Evolutionary conservation across 2,329 filamentous ascomycete species (phyloP).

Genomic region (Hymenoscyphus occultus): DNA sequence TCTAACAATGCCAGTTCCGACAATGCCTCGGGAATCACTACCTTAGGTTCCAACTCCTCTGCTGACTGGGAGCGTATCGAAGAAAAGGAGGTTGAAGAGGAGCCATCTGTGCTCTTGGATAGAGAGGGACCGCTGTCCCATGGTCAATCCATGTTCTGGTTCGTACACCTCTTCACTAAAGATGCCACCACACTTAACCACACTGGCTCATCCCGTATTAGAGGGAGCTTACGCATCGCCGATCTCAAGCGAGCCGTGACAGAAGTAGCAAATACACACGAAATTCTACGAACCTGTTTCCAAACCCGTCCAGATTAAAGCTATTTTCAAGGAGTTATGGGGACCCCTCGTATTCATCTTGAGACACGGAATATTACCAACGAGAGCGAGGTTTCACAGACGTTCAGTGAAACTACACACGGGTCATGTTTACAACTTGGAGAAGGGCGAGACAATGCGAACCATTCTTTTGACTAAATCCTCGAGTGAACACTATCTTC

Average conservation of each 20-base stretch:
- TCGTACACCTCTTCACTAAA: background rate
- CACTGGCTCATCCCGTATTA: background rate
- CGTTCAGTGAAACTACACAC: background rate
- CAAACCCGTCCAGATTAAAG: background rate
- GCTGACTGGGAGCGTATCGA: background rate
- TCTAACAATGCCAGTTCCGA: background rate
- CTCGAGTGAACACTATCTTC: background rate
- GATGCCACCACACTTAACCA: conserved; percentile 2
- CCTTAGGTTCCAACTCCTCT: background rate
- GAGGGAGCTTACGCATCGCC: background rate
- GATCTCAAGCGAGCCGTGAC: background rate
- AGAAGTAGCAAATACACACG: background rate
- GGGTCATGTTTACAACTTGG: background rate
- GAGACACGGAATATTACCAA: background rate
- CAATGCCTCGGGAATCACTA: background rate
- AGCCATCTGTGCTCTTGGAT: background rate
- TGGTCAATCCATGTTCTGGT: conserved; percentile 5
- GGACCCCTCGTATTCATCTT: background rate
- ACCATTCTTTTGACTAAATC: conserved; percentile 3
- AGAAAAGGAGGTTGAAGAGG: background rate
- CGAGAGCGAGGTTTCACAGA: background rate
- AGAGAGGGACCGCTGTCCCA: background rate
- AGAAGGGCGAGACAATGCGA: background rate
- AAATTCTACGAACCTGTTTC: conserved; percentile 2
- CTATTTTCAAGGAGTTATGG: background rate